A percentile compares a stretch with the other conserved stretches of the same genome.
Evolutionary conservation across 495 filamentous ascomycete species (phyloP).

Genomic region (Penicillium antarcticum): DNA sequence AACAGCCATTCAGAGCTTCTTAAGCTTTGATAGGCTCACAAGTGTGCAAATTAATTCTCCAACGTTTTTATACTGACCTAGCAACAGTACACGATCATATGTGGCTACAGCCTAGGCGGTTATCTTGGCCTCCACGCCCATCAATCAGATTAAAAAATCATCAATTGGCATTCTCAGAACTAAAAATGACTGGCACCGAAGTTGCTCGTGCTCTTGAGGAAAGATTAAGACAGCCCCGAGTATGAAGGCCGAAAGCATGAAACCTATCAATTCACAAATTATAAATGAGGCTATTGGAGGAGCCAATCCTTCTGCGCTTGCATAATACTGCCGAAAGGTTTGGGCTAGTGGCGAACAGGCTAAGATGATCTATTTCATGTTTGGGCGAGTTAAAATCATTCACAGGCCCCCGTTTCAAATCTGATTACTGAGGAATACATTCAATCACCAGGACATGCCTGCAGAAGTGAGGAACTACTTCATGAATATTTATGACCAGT

Average conservation of each 20-base stretch:
- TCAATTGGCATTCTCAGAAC: constrained; percentile 11
- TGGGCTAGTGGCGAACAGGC: constrained; percentile 16
- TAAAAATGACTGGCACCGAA: constrained; percentile 13
- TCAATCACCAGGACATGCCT: too few relatives aligned
- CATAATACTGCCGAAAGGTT: constrained; percentile 13
- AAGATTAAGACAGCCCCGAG: constrained; percentile 2
- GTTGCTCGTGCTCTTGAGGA: constrained; percentile 7
- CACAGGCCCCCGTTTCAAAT: too few relatives aligned
- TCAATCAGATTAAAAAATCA: constrained; percentile 5
- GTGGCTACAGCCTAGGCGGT: constrained; percentile 15
- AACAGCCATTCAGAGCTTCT: constrained; percentile 1
- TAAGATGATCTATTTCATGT: too few relatives aligned
- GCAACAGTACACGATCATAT: constrained; percentile 14
- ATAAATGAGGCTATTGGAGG: constrained; percentile 3
- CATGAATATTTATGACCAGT: too few relatives aligned
- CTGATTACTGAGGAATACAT: too few relatives aligned
- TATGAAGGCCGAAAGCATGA: constrained; percentile 7
- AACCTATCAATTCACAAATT: constrained; percentile 4
- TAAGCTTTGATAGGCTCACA: constrained; percentile 9
- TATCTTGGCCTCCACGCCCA: constrained; percentile 17
- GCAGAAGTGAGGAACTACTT: too few relatives aligned
- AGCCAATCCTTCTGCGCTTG: constrained; percentile 1
- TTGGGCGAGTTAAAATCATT: too few relatives aligned
- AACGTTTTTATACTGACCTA: neutral
- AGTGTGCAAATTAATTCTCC: neutral